phyloP scores from a whole-genome alignment of 164 flowering plant species.

The Malania oleifera region DNA sequence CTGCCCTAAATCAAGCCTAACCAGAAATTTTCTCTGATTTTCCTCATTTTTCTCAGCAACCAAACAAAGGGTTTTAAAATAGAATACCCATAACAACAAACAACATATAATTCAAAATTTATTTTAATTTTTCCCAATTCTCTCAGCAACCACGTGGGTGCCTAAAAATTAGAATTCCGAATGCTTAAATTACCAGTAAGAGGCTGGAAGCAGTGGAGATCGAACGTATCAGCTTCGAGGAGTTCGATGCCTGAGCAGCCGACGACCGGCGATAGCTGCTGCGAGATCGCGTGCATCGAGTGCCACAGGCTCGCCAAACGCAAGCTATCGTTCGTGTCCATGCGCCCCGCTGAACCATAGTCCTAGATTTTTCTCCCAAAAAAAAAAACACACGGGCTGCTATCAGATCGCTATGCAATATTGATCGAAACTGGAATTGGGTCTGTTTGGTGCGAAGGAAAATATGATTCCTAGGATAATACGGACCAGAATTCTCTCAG shows the following conservation, averaged over 20 bases:
- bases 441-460: neutral
- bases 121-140: too few species aligned
- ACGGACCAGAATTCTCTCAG: neutral
- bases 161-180: too few species aligned
- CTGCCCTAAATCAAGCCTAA: too few species aligned
- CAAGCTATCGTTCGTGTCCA: constrained; percentile 94
- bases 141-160: too few species aligned
- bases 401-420: too few species aligned
- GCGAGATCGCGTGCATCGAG: constrained; percentile 97
- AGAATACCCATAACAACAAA: neutral
- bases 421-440: neutral
- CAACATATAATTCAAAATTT: too few species aligned
- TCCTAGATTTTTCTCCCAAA: constrained; percentile 34
- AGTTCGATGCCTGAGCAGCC: constrained; percentile 88
- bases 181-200: constrained; percentile 95
- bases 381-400: neutral
- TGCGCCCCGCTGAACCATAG: constrained; percentile 83
- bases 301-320: constrained; percentile 95
- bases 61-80: too few species aligned
- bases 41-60: too few species aligned
- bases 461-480: neutral
- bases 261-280: constrained; percentile 71
- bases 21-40: too few species aligned
- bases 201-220: constrained; percentile 92
- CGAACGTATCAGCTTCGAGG: constrained; percentile 88